phyloP scores from a whole-genome alignment of 345 rosid genomes.

The Aethionema arabicum region DNA sequence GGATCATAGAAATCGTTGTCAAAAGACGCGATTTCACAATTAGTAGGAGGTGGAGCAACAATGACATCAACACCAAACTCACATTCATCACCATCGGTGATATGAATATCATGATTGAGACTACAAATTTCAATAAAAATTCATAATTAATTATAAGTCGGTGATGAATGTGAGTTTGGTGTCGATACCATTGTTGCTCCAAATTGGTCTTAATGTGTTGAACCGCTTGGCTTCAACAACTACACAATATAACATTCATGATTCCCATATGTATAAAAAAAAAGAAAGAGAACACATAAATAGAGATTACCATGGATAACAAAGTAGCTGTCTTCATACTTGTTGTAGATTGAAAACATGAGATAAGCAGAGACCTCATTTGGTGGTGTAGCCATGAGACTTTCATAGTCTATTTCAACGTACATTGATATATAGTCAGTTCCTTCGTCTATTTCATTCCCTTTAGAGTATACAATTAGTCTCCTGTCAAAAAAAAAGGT shows the following conservation, averaged over 20 bases:
- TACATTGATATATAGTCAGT: constrained; percentile 5
- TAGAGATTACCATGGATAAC: not conserved
- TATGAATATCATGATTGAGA: too few species aligned
- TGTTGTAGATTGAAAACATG: too few species aligned
- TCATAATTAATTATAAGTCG: too few species aligned
- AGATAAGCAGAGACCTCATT: too few species aligned
- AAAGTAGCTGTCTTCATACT: too few species aligned
- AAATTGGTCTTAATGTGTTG: not conserved
- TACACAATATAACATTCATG: constrained; percentile 6
- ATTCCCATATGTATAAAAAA: not conserved
- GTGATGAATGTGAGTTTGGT: too few species aligned
- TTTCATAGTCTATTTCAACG: too few species aligned
- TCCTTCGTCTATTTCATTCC: constrained; percentile 1
- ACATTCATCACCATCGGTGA: constrained; percentile 19
- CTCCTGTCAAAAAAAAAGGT: not conserved
- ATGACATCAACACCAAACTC: constrained; percentile 22
- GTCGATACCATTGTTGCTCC: too few species aligned
- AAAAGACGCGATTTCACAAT: constrained; percentile 1
- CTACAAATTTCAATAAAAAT: too few species aligned
- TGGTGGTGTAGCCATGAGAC: too few species aligned
- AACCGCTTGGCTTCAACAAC: constrained; percentile 1
- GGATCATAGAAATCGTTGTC: not conserved
- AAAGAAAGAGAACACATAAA: not conserved
- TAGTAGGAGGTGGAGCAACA: constrained; percentile 1
- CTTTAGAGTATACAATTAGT: constrained; percentile 18